phyloP scores from a whole-genome alignment of 768 basidiomycete species.

The Pleurotus djamor region DNA sequence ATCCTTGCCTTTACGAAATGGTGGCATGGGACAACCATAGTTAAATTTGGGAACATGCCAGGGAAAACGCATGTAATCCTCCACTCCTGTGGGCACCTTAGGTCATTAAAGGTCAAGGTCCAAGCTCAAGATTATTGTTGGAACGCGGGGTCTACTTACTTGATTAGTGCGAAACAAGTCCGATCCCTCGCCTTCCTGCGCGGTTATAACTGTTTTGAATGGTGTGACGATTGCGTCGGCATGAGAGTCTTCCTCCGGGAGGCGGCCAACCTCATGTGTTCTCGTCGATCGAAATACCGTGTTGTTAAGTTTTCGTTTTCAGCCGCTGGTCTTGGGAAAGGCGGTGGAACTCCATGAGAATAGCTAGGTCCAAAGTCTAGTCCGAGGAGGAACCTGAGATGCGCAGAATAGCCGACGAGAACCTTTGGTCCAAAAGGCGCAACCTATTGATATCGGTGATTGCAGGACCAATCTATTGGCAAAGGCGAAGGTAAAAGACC shows the following conservation, averaged over 20 bases:
- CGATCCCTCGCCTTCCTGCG: neutral
- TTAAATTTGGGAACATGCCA: neutral
- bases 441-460: neutral
- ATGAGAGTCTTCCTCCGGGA: neutral
- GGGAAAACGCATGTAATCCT: slow-evolving; percentile 2
- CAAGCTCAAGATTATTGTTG: neutral
- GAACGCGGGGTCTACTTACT: neutral
- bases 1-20: slow-evolving; percentile 1
- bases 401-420: neutral
- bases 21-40: slow-evolving; percentile 5
- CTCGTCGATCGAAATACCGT: neutral
- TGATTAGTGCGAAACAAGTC: neutral
- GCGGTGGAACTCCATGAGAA: neutral
- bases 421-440: neutral
- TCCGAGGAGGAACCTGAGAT: neutral
- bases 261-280: neutral
- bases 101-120: neutral
- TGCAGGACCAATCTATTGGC: neutral
- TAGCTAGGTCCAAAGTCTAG: neutral
- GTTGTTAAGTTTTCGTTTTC: neutral
- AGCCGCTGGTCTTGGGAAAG: neutral
- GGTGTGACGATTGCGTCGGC: neutral
- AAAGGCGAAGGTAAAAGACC: neutral
- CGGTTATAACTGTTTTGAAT: neutral
- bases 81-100: neutral